A percentile compares a stretch with the other conserved stretches of the same genome.
Conservation (phyloP, 768 basidiomycete genomes). For the Naganishia vishniacii region DNA sequence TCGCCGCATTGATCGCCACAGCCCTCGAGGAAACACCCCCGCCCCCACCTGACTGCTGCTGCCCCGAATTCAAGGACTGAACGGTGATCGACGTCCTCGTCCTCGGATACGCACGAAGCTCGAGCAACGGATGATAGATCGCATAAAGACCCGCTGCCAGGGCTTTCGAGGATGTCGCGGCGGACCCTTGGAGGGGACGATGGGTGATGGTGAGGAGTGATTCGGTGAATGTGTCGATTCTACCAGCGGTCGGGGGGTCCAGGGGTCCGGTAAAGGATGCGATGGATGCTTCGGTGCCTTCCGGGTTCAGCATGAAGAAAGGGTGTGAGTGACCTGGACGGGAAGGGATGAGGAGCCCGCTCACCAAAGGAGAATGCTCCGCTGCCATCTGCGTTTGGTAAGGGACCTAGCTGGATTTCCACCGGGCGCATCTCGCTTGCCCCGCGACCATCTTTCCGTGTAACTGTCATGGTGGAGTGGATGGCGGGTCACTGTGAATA, state of each 20-base stretch:
- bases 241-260: conserved; percentile 46
- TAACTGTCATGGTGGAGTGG: too few species aligned
- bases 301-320: neutral
- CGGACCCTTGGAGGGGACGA: conserved; percentile 46
- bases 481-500: too few species aligned
- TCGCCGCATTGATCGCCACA: conserved; percentile 47
- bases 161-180: conserved; percentile 36
- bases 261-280: conserved; percentile 49
- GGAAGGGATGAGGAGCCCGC: conserved; percentile 12
- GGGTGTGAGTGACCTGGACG: neutral
- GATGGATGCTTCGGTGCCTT: conserved; percentile 36
- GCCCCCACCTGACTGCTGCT: conserved; percentile 15
- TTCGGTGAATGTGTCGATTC: conserved; percentile 50
- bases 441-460: conserved; percentile 35
- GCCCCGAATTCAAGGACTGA: conserved; percentile 47
- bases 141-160: conserved; percentile 39
- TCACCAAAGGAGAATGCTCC: conserved; percentile 48
- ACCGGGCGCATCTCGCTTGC: conserved; percentile 38
- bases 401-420: conserved; percentile 36
- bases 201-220: conserved; percentile 50
- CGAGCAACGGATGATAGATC: conserved; percentile 45
- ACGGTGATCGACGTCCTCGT: conserved; percentile 50
- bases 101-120: conserved; percentile 48
- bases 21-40: conserved; percentile 35
- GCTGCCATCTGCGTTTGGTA: conserved; percentile 50